Percentiles rank a stretch among this genome's conserved stretches.
Conservation (phyloP, 1,284 basidiomycete genomes). For the Microstroma glucosiphilum region DNA sequence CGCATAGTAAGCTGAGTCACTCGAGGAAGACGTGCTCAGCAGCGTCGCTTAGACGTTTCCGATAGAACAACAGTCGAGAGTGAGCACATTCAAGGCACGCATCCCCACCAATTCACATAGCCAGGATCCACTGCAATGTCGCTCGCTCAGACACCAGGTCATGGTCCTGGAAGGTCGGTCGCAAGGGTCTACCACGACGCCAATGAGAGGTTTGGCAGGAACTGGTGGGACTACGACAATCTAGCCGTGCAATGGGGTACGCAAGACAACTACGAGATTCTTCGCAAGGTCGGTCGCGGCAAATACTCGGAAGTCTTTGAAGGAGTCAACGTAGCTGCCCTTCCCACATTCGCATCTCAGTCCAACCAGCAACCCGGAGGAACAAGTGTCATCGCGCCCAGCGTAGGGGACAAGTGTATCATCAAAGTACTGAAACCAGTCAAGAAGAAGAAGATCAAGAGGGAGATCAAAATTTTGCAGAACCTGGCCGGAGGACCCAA, state of each 20-base stretch:
- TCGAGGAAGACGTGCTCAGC: too few species aligned
- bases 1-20: too few species aligned
- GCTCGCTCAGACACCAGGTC: not conserved
- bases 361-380: not conserved
- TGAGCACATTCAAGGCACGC: too few species aligned
- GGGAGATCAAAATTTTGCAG: conserved; percentile 97
- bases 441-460: conserved; percentile 99
- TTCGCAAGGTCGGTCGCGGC: conserved; percentile 89
- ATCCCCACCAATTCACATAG: too few species aligned
- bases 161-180: conserved; percentile 30
- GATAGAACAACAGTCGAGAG: too few species aligned
- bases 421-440: conserved; percentile 98
- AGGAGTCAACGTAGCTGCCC: conserved; percentile 75
- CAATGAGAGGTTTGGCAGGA: conserved; percentile 58
- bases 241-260: conserved; percentile 49
- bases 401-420: conserved; percentile 77
- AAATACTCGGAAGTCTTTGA: conserved; percentile 79
- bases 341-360: not conserved
- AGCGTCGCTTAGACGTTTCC: too few species aligned
- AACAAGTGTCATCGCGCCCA: conserved; percentile 9
- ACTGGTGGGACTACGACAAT: conserved; percentile 60
- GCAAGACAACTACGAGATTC: conserved; percentile 97
- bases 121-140: too few species aligned
- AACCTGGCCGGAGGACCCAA: conserved; percentile 92
- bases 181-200: conserved; percentile 59